phyloP scores from a whole-genome alignment of 108 stramenopile genomes.

The Pelagomonas calceolata region DNA sequence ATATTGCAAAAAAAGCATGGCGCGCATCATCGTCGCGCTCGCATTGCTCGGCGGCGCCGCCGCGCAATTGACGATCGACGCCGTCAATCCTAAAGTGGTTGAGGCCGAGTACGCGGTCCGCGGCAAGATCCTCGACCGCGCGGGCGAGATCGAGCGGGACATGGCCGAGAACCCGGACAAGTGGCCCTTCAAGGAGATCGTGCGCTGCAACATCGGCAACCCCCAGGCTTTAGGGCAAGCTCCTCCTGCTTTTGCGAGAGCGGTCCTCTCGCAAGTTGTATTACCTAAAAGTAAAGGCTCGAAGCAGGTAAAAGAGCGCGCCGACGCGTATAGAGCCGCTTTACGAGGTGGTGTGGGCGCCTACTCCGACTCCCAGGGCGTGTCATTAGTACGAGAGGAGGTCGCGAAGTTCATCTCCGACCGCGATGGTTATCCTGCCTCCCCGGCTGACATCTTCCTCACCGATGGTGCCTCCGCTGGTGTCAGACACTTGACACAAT shows the following conservation, averaged over 20 bases:
- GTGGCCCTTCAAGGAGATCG: slow-evolving; percentile 49
- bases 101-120: slow-evolving; percentile 7
- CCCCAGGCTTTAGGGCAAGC: slow-evolving; percentile 81
- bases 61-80: too few species aligned
- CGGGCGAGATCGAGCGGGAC: slow-evolving; percentile 7
- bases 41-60: too few species aligned
- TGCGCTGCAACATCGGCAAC: slow-evolving; percentile 93
- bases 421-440: slow-evolving; percentile 58
- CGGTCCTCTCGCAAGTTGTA: slow-evolving; percentile 61
- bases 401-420: slow-evolving; percentile 66
- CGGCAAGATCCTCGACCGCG: slow-evolving; percentile 5
- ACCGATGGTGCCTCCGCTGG: slow-evolving; percentile 81
- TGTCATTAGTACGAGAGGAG: slow-evolving; percentile 57
- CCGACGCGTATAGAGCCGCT: slow-evolving; percentile 51
- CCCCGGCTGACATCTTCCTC: slow-evolving; percentile 71
- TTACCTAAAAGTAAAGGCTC: not conserved
- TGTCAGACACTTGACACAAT: slow-evolving; percentile 59
- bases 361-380: slow-evolving; percentile 73
- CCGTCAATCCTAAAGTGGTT: too few species aligned
- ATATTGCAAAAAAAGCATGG: too few species aligned
- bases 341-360: slow-evolving; percentile 64
- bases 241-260: slow-evolving; percentile 67
- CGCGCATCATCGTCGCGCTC: too few species aligned
- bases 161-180: not conserved
- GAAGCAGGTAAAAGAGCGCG: slow-evolving; percentile 23